Percentiles rank a stretch among this genome's conserved stretches.
Conservation (phyloP, 2,329 filamentous ascomycete species). For the Fusarium compactum region DNA sequence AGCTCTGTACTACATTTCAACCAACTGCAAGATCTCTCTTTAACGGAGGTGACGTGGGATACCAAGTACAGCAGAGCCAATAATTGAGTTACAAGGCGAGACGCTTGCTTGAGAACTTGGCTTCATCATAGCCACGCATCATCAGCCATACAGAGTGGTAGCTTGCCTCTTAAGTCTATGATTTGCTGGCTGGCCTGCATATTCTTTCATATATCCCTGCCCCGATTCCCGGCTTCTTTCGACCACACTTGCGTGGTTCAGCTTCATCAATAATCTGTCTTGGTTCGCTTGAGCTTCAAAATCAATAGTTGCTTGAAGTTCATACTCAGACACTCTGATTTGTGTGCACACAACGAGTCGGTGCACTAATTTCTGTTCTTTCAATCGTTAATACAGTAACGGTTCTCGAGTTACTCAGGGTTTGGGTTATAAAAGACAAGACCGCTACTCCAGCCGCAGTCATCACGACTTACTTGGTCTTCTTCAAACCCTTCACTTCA, state of each 20-base stretch:
- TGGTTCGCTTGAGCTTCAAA: conserved; percentile 27
- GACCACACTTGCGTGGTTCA: conserved; percentile 36
- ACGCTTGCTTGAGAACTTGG: conserved; percentile 39
- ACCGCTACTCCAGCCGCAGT: conserved; percentile 5
- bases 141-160: conserved; percentile 44
- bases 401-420: conserved; percentile 16
- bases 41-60: conserved; percentile 30
- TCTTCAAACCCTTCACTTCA: conserved; percentile 23
- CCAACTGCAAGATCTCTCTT: conserved; percentile 23
- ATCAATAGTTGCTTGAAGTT: conserved; percentile 1
- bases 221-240: conserved; percentile 21
- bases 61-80: conserved; percentile 38
- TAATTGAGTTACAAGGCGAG: conserved; percentile 41
- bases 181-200: conserved; percentile 44
- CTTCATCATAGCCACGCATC: conserved; percentile 38
- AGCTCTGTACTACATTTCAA: conserved; percentile 24
- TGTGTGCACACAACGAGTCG: conserved; percentile 35
- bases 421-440: conserved; percentile 12
- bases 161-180: conserved; percentile 36
- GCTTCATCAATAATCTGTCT: conserved; percentile 36
- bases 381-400: conserved; percentile 21
- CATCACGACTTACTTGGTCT: conserved; percentile 10
- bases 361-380: conserved; percentile 28
- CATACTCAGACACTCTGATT: conserved; percentile 16
- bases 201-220: conserved; percentile 40